phyloP scores from a whole-genome alignment of 1,284 basidiomycete genomes.

The Retiboletus flavoniger region DNA sequence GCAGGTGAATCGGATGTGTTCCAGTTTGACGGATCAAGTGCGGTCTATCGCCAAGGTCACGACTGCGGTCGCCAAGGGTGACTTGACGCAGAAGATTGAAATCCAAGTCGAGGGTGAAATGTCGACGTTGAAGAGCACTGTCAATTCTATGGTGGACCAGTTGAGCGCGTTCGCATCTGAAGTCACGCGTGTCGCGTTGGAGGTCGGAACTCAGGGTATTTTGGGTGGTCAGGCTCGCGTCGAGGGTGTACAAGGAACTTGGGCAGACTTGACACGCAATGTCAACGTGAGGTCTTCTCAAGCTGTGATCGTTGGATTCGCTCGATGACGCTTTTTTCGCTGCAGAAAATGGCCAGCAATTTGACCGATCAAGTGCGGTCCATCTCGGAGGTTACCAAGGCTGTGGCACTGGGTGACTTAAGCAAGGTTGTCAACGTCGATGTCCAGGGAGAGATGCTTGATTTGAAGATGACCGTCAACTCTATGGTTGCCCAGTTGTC shows the following conservation, averaged over 20 bases:
- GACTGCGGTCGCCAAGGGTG: constrained; percentile 87
- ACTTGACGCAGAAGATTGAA: constrained; percentile 86
- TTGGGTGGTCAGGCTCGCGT: constrained; percentile 91
- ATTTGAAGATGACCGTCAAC: constrained; percentile 90
- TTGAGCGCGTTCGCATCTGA: constrained; percentile 91
- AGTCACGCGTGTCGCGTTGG: constrained; percentile 91
- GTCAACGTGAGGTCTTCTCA: constrained; percentile 63
- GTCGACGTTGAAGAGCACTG: constrained; percentile 78
- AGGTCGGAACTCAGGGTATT: constrained; percentile 91
- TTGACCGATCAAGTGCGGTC: constrained; percentile 96
- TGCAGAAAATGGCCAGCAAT: constrained; percentile 84
- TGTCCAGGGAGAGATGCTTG: constrained; percentile 96
- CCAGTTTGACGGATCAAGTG: constrained; percentile 91
- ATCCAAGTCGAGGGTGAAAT: constrained; percentile 95
- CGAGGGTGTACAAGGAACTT: constrained; percentile 91
- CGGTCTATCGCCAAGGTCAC: constrained; percentile 90
- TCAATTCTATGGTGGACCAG: constrained; percentile 89
- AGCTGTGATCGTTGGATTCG: constrained; percentile 22
- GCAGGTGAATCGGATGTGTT: constrained; percentile 91
- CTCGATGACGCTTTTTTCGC: constrained; percentile 2
- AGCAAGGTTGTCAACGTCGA: constrained; percentile 91
- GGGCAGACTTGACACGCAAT: constrained; percentile 89
- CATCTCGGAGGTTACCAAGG: constrained; percentile 96
- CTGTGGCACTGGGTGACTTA: constrained; percentile 91
- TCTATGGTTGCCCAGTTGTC: constrained; percentile 86